Base-by-base conservation (phyloP, 1,284 basidiomycete genomes). In the Leccinum griseonigrum region DNA sequence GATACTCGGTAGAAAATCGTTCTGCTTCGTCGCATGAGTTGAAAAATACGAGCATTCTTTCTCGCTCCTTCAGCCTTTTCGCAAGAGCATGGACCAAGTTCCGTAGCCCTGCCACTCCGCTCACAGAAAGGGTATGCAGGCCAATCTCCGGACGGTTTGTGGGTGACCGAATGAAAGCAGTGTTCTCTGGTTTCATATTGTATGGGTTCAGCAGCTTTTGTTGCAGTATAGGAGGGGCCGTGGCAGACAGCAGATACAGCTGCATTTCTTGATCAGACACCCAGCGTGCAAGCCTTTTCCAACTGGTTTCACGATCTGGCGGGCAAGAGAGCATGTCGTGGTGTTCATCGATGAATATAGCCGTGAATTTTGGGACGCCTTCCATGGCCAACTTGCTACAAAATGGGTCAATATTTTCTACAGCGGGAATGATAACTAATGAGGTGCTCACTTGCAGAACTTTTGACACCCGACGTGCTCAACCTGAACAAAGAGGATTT, bases 401-500 rank as follows among this genome's bases (percentile, higher is more conserved):
- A 2, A 52, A 43, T 3, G 11, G 6, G 29, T 3, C 16, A 4
- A 43, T 22, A 22, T 22, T 22, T 22, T 22, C 22, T 22, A 22
- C 22, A 22, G 22, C 22, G 22, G 22, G 22, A 22, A 22, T 22
- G 22, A 22, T 22, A 22, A 22, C 22, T 22, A 22, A 22, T 22
- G 22, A 34, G 28, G 13, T 29, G 7, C 43, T 50, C 3, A 58
- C 55, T 50, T 2, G 46, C 28, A 8, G 22, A 60, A 50, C 2
- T 58, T 58, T 38, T 1, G 26, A 13, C 46, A 52, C 31, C 58
- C 48, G 0, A 65, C n/a, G 3, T 65, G 56, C 26, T 66, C 64
- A 2, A 65, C 64, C 31, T 65, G 64, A n/a, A 63, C 7, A 1
- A 65, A 65, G 1, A 65, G 38, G 3, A 58, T 54, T n/a, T 63